Conservation (phyloP, 2,329 filamentous ascomycete species). For the Aspergillus amoenus region DNA sequence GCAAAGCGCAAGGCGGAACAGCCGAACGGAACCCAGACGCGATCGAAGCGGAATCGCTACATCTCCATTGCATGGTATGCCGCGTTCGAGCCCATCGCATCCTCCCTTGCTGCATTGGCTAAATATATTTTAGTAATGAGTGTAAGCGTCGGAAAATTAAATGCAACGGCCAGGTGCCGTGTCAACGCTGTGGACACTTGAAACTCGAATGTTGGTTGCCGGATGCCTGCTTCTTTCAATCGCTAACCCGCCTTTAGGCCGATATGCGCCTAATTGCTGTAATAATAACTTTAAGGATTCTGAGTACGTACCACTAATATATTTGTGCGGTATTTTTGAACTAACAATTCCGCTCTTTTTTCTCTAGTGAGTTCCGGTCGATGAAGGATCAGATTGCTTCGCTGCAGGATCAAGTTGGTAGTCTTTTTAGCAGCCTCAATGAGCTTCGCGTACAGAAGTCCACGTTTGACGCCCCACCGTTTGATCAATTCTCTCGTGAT, state of each 20-base stretch:
- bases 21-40: constrained; percentile 48
- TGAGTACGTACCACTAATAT: constrained; percentile 51
- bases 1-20: constrained; percentile 46
- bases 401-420: constrained; percentile 81
- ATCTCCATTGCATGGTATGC: constrained; percentile 65
- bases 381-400: constrained; percentile 72
- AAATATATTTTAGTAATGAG: constrained; percentile 51
- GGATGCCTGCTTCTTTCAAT: background rate
- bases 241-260: constrained; percentile 32
- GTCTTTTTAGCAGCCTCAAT: constrained; percentile 70
- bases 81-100: constrained; percentile 8
- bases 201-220: constrained; percentile 54
- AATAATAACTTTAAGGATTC: constrained; percentile 84
- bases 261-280: constrained; percentile 68
- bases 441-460: constrained; percentile 57
- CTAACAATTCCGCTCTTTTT: constrained; percentile 6
- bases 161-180: constrained; percentile 65
- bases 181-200: constrained; percentile 64
- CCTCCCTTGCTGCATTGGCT: background rate
- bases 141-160: constrained; percentile 68
- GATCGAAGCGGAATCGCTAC: constrained; percentile 66
- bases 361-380: constrained; percentile 69
- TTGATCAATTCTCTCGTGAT: constrained; percentile 39
- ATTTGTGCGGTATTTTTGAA: background rate
- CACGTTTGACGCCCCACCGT: constrained; percentile 31